These are phyloP conservation scores for Polyplosphaeria fusca DNA, from an alignment of 495 filamentous ascomycete genomes.

Conservation along the genomic window DNA sequence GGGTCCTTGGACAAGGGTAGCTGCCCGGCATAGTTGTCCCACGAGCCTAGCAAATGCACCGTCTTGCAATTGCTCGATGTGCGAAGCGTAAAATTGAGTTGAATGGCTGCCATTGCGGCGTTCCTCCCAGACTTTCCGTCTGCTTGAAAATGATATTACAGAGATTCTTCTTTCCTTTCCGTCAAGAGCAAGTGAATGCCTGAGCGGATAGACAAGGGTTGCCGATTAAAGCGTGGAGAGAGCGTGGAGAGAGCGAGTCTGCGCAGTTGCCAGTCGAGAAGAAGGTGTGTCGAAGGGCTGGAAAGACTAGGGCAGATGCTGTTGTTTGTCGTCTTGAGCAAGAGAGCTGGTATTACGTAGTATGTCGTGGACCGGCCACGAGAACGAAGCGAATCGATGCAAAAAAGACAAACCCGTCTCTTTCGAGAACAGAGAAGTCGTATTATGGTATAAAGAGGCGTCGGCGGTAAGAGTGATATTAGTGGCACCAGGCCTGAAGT, in stretches of 20 bases:
- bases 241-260: conserved; percentile 22
- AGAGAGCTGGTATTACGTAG: conserved; percentile 42
- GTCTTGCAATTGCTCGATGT: conserved; percentile 96
- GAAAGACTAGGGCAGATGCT: conserved; percentile 1
- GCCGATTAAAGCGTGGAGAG: conserved; percentile 26
- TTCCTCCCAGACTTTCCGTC: conserved; percentile 17
- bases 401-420: conserved; percentile 20
- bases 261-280: conserved; percentile 18
- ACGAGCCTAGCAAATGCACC: conserved; percentile 94
- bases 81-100: conserved; percentile 65
- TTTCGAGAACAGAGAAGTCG: conserved; percentile 18
- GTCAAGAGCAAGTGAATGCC: conserved; percentile 25
- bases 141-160: conserved; percentile 12
- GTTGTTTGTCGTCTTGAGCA: conserved; percentile 37
- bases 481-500: conserved; percentile 35
- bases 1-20: conserved; percentile 86
- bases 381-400: conserved; percentile 28
- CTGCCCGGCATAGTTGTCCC: conserved; percentile 95
- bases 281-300: neutral
- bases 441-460: conserved; percentile 20
- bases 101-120: conserved; percentile 43
- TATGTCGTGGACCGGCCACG: conserved; percentile 42
- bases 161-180: conserved; percentile 15
- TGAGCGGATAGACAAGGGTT: conserved; percentile 12
- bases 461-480: conserved; percentile 22